A percentile compares a stretch with the other conserved stretches of the same genome.
Conservation (phyloP, 1,139 yeast species). For the Taiozyma sp. region DNA sequence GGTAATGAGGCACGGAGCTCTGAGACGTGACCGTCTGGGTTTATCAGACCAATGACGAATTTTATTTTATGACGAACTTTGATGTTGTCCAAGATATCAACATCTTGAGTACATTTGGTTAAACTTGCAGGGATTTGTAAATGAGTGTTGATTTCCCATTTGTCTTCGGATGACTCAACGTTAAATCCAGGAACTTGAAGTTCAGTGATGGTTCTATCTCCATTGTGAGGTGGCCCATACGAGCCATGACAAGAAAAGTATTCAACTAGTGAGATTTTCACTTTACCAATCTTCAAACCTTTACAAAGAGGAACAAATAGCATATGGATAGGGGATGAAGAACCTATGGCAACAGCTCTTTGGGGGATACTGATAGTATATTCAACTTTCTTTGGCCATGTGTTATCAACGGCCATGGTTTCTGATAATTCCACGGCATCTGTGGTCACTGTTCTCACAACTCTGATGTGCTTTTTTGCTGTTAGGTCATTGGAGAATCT, state of each 20-base stretch:
- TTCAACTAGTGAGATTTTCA: conserved; percentile 64
- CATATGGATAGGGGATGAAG: conserved; percentile 64
- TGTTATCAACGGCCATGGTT: conserved; percentile 89
- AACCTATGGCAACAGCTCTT: conserved; percentile 87
- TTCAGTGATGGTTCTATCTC: conserved; percentile 52
- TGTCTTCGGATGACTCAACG: conserved; percentile 38
- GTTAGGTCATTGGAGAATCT: conserved; percentile 60
- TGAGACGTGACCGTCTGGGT: conserved; percentile 62
- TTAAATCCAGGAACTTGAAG: conserved; percentile 33
- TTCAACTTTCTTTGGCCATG: conserved; percentile 95
- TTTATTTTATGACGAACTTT: conserved; percentile 59
- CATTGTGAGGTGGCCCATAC: conserved; percentile 41
- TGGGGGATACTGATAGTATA: conserved; percentile 83
- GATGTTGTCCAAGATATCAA: conserved; percentile 50
- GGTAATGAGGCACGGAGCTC: conserved; percentile 70
- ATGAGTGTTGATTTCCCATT: conserved; percentile 67
- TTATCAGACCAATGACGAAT: conserved; percentile 48
- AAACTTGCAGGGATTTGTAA: conserved; percentile 67
- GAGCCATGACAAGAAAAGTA: conserved; percentile 58
- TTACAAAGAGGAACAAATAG: conserved; percentile 74
- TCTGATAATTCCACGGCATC: conserved; percentile 87
- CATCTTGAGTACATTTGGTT: conserved; percentile 78
- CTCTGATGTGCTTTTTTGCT: conserved; percentile 71
- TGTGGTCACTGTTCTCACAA: conserved; percentile 83
- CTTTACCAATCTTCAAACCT: conserved; percentile 71